A percentile compares a stretch with the other conserved stretches of the same genome.
These are phyloP conservation scores for Boletus chippewaensis DNA, from an alignment of 1,284 basidiomycete genomes.

Conservation along the genomic window DNA sequence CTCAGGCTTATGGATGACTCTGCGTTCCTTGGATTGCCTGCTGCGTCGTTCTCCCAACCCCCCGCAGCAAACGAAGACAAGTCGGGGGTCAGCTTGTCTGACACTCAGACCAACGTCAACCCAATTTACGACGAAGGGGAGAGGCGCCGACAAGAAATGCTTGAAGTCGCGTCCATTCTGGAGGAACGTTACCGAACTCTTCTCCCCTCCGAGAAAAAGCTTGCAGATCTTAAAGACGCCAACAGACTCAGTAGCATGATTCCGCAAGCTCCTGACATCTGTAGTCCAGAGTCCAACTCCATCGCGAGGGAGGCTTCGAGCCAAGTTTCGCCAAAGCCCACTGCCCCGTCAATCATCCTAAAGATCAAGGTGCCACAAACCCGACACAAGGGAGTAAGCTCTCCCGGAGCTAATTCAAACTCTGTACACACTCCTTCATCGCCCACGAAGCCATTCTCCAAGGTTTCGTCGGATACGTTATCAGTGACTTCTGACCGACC, in stretches of 20 bases:
- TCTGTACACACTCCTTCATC: conserved; percentile 12
- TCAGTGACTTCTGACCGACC: conserved; percentile 28
- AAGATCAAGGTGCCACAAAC: conserved; percentile 31
- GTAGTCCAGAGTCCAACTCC: conserved; percentile 12
- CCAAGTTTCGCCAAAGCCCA: conserved; percentile 19
- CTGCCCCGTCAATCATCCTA: conserved; percentile 25
- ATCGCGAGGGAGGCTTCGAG: conserved; percentile 7
- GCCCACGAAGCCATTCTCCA: conserved; percentile 28
- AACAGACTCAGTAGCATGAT: conserved; percentile 14
- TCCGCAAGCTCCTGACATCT: conserved; percentile 16
- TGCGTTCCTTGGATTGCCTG: conserved; percentile 59
- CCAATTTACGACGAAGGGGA: conserved; percentile 56
- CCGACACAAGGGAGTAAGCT: conserved; percentile 20
- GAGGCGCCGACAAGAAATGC: conserved; percentile 61
- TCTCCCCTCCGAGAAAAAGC: conserved; percentile 55
- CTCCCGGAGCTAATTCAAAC: conserved; percentile 18
- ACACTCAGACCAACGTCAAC: conserved; percentile 36
- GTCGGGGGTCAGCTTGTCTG: conserved; percentile 29
- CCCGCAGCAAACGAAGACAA: conserved; percentile 28
- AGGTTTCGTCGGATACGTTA: conserved; percentile 29
- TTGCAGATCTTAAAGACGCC: conserved; percentile 25
- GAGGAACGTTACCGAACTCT: conserved; percentile 66
- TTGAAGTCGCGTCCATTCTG: conserved; percentile 54
- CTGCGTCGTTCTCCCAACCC: conserved; percentile 45
- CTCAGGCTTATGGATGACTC: conserved; percentile 65